phyloP scores from a whole-genome alignment of 371 early-diverging fungal genomes.

The Lichtheimia hyalospora region DNA sequence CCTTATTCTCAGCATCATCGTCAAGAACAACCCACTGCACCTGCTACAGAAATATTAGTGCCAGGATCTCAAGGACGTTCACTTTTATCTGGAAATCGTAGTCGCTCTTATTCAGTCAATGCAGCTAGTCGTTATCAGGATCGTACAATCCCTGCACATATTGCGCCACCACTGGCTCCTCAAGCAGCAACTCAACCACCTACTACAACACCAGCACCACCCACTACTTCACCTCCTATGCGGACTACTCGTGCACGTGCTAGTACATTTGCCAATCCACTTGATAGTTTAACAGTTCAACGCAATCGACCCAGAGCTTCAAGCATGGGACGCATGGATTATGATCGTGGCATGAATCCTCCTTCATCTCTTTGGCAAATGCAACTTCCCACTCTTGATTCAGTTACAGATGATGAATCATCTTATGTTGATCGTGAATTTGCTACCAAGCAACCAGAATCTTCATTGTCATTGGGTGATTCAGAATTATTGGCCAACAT shows the following conservation, averaged over 20 bases:
- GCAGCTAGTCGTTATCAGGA: conserved; percentile 61
- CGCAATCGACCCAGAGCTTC: conserved; percentile 62
- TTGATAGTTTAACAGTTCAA: conserved; percentile 51
- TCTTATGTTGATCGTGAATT: background rate
- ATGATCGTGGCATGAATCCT: conserved; percentile 21
- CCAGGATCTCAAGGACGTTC: conserved; percentile 6
- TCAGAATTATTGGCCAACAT: conserved; percentile 50
- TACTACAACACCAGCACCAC: background rate
- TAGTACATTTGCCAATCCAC: conserved; percentile 31
- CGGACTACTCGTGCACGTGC: conserved; percentile 22
- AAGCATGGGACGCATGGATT: conserved; percentile 61
- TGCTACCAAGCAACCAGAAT: conserved; percentile 1
- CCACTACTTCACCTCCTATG: background rate
- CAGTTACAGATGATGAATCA: conserved; percentile 39
- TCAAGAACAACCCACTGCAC: conserved; percentile 20
- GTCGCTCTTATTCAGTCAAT: conserved; percentile 75
- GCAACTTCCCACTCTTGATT: conserved; percentile 43
- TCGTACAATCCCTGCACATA: conserved; percentile 2
- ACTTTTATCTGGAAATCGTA: conserved; percentile 50
- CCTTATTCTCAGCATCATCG: conserved; percentile 6
- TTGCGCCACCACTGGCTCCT: conserved; percentile 2
- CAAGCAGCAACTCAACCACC: background rate
- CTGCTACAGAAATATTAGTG: conserved; percentile 22
- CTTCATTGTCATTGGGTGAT: conserved; percentile 46
- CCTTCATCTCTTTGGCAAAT: conserved; percentile 42